phyloP scores from a whole-genome alignment of 306 rosid genomes.

The Ormosia semicastrata region DNA sequence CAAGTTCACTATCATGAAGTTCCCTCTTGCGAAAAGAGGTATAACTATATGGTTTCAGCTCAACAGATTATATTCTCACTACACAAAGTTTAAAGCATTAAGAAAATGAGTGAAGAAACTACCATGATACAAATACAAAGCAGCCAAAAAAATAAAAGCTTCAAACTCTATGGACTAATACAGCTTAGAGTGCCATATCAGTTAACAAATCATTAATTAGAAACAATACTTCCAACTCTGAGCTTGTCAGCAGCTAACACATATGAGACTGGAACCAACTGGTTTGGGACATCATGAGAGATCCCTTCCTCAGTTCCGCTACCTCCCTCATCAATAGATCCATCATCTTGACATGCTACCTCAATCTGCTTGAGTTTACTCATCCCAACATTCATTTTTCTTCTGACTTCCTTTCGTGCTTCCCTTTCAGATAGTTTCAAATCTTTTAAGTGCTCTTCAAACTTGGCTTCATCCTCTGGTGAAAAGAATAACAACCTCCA shows the following conservation, averaged over 20 bases:
- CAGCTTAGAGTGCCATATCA: constrained; percentile 13
- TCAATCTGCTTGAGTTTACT: constrained; percentile 44
- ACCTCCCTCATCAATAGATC: constrained; percentile 34
- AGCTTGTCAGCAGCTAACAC: constrained; percentile 36
- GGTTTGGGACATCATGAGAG: constrained; percentile 35
- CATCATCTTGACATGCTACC: constrained; percentile 25
- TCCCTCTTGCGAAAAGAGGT: background rate
- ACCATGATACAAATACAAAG: background rate
- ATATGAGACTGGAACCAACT: constrained; percentile 40
- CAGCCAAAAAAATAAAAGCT: background rate
- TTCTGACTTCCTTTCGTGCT: constrained; percentile 33
- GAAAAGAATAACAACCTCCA: constrained; percentile 65
- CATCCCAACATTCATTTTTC: constrained; percentile 42
- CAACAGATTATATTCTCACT: constrained; percentile 6
- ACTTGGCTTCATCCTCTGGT: constrained; percentile 65
- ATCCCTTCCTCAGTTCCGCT: constrained; percentile 6
- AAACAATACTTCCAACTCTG: constrained; percentile 33
- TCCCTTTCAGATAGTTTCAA: constrained; percentile 61
- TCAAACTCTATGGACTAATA: background rate
- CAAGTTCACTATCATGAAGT: background rate
- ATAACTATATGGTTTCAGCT: background rate
- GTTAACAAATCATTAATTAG: constrained; percentile 15
- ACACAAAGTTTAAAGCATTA: background rate
- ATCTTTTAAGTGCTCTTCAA: constrained; percentile 63
- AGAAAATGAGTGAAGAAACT: background rate